Evolutionary conservation across 257 asterid species (phyloP).

Genomic region (Salvia miltiorrhiza): DNA sequence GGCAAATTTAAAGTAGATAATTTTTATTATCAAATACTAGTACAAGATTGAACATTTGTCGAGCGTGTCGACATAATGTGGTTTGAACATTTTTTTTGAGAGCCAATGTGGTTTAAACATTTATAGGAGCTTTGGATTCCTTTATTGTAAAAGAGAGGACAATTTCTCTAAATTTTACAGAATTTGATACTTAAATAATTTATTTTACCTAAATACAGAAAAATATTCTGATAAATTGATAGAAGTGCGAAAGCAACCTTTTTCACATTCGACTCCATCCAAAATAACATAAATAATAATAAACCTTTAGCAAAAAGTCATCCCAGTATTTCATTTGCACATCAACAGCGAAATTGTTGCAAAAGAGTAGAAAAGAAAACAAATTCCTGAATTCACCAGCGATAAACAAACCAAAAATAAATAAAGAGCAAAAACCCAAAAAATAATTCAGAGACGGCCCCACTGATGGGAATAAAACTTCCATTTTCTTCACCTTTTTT

Average conservation of each 20-base stretch:
- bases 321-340: neutral
- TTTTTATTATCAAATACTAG: too few species aligned
- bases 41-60: too few species aligned
- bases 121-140: neutral
- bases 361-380: neutral
- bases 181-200: neutral
- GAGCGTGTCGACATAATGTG: too few species aligned
- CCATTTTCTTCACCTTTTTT: constrained; percentile 22
- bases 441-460: constrained; percentile 22
- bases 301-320: neutral
- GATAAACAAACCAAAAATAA: neutral
- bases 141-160: neutral
- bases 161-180: neutral
- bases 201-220: neutral
- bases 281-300: neutral
- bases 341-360: neutral
- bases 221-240: neutral
- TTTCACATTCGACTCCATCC: neutral
- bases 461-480: constrained; percentile 21
- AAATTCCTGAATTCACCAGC: neutral
- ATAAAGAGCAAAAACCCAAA: neutral
- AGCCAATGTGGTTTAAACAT: too few species aligned
- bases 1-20: too few species aligned
- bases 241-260: neutral
- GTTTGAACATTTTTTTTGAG: too few species aligned